Evolutionary conservation across 768 basidiomycete genomes (phyloP).

Genomic region (Lanmaoa pseudosensibilis): DNA sequence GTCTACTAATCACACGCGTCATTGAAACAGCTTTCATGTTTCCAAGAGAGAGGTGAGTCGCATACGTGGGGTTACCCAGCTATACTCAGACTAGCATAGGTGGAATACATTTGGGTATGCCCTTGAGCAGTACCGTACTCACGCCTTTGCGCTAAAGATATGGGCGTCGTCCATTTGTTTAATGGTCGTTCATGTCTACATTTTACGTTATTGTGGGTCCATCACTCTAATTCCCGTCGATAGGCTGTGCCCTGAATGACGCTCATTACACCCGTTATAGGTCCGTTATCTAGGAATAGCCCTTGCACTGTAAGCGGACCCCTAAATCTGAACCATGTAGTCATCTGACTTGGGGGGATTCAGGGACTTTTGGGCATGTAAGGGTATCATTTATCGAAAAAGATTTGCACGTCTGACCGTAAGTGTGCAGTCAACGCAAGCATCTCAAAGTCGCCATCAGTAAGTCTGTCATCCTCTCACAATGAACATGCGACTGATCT

Average conservation of each 20-base stretch:
- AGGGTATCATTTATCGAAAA: neutral
- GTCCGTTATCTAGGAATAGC: slow-evolving; percentile 19
- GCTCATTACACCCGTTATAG: neutral
- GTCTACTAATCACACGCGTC: neutral
- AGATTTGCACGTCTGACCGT: neutral
- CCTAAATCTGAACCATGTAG: neutral
- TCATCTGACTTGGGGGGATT: neutral
- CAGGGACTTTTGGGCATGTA: slow-evolving; percentile 20
- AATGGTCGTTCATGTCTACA: slow-evolving; percentile 17
- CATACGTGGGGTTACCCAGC: neutral
- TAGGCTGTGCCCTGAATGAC: neutral
- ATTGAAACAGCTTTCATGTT: slow-evolving; percentile 19
- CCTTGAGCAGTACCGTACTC: neutral
- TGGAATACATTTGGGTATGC: slow-evolving; percentile 23
- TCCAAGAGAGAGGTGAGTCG: slow-evolving; percentile 20
- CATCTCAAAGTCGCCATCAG: slow-evolving; percentile 15
- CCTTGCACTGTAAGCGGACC: slow-evolving; percentile 14
- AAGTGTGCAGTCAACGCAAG: slow-evolving; percentile 15
- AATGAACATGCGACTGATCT: neutral
- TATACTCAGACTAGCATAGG: slow-evolving; percentile 6
- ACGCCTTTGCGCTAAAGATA: neutral
- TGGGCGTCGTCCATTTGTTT: neutral
- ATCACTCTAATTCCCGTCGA: no score
- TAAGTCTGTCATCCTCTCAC: neutral
- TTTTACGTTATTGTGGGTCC: slow-evolving; percentile 18